Percentiles rank a stretch among this genome's conserved stretches.
phyloP scores from a whole-genome alignment of 805 yeast genomes.

The Priceomyces haplophilus region DNA sequence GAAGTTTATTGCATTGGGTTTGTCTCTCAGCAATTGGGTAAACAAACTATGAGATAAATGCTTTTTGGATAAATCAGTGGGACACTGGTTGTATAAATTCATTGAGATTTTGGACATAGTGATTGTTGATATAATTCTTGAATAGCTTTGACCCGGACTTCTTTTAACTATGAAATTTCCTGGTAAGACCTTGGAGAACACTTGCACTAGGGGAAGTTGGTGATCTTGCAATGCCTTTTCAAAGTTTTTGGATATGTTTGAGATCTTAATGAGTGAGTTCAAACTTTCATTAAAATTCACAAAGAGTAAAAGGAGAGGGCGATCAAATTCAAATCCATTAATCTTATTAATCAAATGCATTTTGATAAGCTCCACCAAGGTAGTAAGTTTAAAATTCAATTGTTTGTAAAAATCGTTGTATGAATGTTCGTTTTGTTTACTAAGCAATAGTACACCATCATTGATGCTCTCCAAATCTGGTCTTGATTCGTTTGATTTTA shows the following conservation, averaged over 20 bases:
- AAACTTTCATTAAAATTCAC: constrained; percentile 43
- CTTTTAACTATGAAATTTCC: constrained; percentile 23
- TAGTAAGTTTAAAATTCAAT: constrained; percentile 25
- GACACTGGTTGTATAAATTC: constrained; percentile 58
- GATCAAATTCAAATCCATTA: constrained; percentile 41
- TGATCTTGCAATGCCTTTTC: constrained; percentile 33
- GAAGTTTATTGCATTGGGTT: constrained; percentile 36
- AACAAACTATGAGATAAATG: constrained; percentile 16
- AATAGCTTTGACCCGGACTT: constrained; percentile 11
- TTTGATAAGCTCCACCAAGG: constrained; percentile 36
- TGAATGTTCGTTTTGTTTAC: constrained; percentile 17
- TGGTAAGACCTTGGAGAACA: constrained; percentile 38
- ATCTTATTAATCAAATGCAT: constrained; percentile 39
- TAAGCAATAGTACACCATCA: constrained; percentile 26
- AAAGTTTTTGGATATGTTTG: constrained; percentile 48
- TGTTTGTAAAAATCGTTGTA: constrained; percentile 29
- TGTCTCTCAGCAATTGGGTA: constrained; percentile 35
- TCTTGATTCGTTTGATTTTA: constrained; percentile 26
- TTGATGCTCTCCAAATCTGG: constrained; percentile 28
- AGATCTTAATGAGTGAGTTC: constrained; percentile 45
- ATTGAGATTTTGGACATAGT: constrained; percentile 46
- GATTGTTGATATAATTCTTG: constrained; percentile 29
- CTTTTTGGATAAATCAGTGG: constrained; percentile 23
- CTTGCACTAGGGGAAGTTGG: constrained; percentile 38
- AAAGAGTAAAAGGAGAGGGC: constrained; percentile 52